phyloP scores from a whole-genome alignment of 2,329 filamentous ascomycete species.

The Calcarisporium arbuscula region DNA sequence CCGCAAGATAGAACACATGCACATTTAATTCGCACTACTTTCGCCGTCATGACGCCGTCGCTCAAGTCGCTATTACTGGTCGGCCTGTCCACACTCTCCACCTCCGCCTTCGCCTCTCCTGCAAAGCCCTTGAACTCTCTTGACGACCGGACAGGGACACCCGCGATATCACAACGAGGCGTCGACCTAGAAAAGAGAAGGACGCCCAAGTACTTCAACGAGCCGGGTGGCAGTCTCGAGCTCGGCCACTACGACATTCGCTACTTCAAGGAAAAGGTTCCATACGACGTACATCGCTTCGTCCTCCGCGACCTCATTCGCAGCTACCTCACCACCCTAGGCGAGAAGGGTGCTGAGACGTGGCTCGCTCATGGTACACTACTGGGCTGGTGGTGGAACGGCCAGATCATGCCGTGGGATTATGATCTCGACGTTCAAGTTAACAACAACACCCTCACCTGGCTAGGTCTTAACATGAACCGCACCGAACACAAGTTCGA shows the following conservation, averaged over 20 bases:
- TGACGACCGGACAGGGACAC: too few species aligned
- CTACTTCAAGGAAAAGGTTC: conserved; percentile 58
- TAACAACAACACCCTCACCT: conserved; percentile 56
- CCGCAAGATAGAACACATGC: too few species aligned
- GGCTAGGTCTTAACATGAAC: conserved; percentile 62
- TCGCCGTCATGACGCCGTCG: conserved; percentile 6
- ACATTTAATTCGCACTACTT: neutral
- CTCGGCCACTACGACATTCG: conserved; percentile 70
- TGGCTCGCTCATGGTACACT: conserved; percentile 84
- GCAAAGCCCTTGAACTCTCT: neutral
- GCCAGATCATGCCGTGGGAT: conserved; percentile 73
- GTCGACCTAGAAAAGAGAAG: too few species aligned
- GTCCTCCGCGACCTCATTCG: conserved; percentile 64
- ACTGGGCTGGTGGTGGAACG: conserved; percentile 87
- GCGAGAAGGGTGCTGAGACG: conserved; percentile 62
- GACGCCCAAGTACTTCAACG: conserved; percentile 56
- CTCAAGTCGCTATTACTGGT: conserved; percentile 2
- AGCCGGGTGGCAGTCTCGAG: conserved; percentile 53
- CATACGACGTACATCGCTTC: conserved; percentile 59
- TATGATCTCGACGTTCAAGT: conserved; percentile 81
- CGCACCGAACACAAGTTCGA: conserved; percentile 57
- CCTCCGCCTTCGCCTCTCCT: conserved; percentile 4
- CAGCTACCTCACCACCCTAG: conserved; percentile 65
- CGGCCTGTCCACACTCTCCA: conserved; percentile 1
- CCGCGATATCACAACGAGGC: too few species aligned